These are phyloP conservation scores for Tephrocybe rancida DNA, from an alignment of 768 basidiomycete genomes.

Conservation along the genomic window DNA sequence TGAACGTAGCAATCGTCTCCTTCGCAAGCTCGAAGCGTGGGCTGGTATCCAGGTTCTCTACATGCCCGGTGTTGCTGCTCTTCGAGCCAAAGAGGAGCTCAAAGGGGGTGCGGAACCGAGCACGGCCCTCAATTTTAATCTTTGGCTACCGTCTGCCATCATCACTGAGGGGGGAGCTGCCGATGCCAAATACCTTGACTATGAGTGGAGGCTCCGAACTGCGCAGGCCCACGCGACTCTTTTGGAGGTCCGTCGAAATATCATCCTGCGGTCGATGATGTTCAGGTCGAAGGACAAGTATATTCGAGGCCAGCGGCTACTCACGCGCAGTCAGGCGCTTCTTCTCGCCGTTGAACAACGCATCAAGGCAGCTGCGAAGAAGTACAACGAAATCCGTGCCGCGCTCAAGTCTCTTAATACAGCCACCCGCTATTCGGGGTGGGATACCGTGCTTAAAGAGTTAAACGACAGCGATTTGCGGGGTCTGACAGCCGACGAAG, in stretches of 20 bases:
- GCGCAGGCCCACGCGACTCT: conserved; percentile 12
- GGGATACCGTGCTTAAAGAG: too few relatives aligned
- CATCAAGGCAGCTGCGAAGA: conserved; percentile 1
- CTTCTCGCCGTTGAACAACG: conserved; percentile 4
- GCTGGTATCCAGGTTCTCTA: neutral
- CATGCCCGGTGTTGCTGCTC: neutral
- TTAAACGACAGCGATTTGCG: neutral
- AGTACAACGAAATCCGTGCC: conserved; percentile 5
- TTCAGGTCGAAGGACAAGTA: conserved; percentile 14
- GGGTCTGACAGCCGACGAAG: conserved; percentile 1
- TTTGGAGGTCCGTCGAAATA: conserved; percentile 6
- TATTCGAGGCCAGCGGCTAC: conserved; percentile 11
- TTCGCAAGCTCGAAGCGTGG: conserved; percentile 3
- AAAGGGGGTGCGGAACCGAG: neutral
- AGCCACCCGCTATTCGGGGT: neutral
- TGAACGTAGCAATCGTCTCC: neutral
- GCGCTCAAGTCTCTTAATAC: conserved; percentile 1
- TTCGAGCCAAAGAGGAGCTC: neutral
- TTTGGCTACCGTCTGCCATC: neutral
- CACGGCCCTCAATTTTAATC: neutral
- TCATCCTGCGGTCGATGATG: conserved; percentile 10
- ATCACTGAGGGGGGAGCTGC: neutral
- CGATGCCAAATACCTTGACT: neutral
- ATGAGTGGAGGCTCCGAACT: conserved; percentile 9
- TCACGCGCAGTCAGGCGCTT: conserved; percentile 9